Conservation (phyloP, 73 alveolate species). For the Paramecium tetraurelia region DNA sequence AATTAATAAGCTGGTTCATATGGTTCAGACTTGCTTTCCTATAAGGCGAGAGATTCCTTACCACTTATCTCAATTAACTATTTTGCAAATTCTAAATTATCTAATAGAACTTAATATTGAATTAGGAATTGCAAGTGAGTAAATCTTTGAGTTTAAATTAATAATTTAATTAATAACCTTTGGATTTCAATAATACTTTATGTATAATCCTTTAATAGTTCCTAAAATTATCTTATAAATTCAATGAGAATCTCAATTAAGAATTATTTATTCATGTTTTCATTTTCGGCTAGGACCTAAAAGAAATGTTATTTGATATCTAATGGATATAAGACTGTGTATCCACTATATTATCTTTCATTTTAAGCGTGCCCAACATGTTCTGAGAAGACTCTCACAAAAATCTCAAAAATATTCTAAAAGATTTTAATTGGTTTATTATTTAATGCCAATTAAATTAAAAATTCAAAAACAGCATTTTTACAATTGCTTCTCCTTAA, state of each 20-base stretch:
- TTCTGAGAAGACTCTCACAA: background rate
- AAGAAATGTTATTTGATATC: background rate
- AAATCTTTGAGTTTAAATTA: background rate
- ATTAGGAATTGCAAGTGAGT: conserved; percentile 3
- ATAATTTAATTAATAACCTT: background rate
- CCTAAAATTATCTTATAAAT: conserved; percentile 9
- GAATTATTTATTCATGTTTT: background rate
- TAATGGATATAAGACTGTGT: background rate
- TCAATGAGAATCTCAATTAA: background rate
- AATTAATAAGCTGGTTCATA: conserved; percentile 20
- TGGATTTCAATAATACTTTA: background rate
- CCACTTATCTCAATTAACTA: background rate
- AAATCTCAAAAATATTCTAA: background rate
- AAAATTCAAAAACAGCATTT: background rate
- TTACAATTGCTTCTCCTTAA: conserved; percentile 14
- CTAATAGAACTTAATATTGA: background rate
- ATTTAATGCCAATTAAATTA: background rate
- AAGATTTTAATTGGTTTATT: background rate
- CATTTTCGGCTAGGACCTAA: background rate
- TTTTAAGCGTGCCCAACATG: background rate
- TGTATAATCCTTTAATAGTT: background rate
- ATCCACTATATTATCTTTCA: background rate
- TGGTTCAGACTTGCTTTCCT: background rate
- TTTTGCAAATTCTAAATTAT: conserved; percentile 17
- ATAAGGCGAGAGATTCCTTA: background rate